Evolutionary conservation across 805 yeast genomes (phyloP), one percentile per base, ranked within the genome.

Genomic region (Danielozyma ontarioensis): DNA sequence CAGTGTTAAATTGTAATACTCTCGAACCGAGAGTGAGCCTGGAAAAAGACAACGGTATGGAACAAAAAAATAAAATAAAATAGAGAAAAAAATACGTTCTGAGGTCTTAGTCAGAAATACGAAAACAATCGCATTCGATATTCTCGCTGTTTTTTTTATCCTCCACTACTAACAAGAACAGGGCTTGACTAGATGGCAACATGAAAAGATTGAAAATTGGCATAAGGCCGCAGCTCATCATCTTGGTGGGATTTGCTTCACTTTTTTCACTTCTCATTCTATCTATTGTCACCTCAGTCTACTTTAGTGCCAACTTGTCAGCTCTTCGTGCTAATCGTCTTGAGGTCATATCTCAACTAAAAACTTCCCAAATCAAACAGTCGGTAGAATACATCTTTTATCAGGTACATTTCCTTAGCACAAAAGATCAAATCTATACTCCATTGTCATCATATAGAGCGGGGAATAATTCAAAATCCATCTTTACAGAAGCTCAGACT

Each of bases 361-460:
- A 86, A 55, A 77, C 90, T 0, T 74, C 89, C 0, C 96, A 88
- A 55, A 64, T 87, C 14, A 72, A 70, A 34, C 96, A 86, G 57
- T 72, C 76, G 26, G 61, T 84, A 37, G 73, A 73, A 37, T 72
- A 68, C 39, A 62, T 76, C 17, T 80, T 77, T 52, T 83, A 80
- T 50, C 94, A 86, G 55, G 72, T 80, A 2, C 70, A 71, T 36
- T 78, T 83, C 65, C 60, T 87, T 7, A 62, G 85, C 1, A 65
- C 76, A 3, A 70, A 80, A 44, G 83, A 78, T 36, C 55, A 79
- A 1, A 51, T 88, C 6, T 80, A 78, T 40, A 46, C 57, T 11
- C 78, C 93, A 0, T 59, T 87, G 30, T 67, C 78, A 2, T 65
- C 73, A 29, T 77, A 76, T 51, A 68, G 75, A 29, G 88, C 90